Base-by-base conservation (phyloP, 805 yeast species). In the Candida chilensis region DNA sequence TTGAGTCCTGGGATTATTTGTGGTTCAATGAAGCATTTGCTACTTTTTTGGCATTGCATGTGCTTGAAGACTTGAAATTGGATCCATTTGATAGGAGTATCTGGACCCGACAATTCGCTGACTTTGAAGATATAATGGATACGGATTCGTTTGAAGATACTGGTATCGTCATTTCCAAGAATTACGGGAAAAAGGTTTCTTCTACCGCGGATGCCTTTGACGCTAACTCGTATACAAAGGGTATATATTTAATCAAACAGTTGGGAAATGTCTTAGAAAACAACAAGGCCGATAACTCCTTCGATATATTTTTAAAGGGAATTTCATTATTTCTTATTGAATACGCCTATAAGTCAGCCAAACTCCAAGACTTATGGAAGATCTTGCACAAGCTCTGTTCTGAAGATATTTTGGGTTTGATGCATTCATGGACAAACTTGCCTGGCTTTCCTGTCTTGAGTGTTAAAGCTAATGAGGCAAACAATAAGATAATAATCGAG, bases 1-100 rank as follows among this genome's bases (percentile, higher is more conserved):
- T 80, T 42, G 80, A 77, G 30, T 68, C 73, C 13, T 82, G 85
- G 79, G 68, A 66, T 30, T 63, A 69, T 42, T 54, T 82, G 22
- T 81, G 92, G 88, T 55, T 83, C 33, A 79, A 80, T 42, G 94
- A 83, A 54, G 58, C 83, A 2, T 78, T 82, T 54, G 92, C 94
- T 0, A 81, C 92, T 0, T 78, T 76, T 64, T 59, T 75, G 39
- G 83, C 87, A 1, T 65, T 67, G 39, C 58, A 59, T 30, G 41
- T 72, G 1, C 44, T 76, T 11, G 48, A 52, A 1, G 40, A 37
- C 5, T 27, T 37, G 20, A 28, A 26, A 8, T 17, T 47, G 14
- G 45, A 40, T 22, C 15, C 37, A 10, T 35, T 29, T 13, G 57
- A 58, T 22, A 30, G 42, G 4, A 29, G 39, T 8, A 41, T 52